Conservation (phyloP, 2,329 filamentous ascomycete genomes). For the Arthrobotrys entomopaga region DNA sequence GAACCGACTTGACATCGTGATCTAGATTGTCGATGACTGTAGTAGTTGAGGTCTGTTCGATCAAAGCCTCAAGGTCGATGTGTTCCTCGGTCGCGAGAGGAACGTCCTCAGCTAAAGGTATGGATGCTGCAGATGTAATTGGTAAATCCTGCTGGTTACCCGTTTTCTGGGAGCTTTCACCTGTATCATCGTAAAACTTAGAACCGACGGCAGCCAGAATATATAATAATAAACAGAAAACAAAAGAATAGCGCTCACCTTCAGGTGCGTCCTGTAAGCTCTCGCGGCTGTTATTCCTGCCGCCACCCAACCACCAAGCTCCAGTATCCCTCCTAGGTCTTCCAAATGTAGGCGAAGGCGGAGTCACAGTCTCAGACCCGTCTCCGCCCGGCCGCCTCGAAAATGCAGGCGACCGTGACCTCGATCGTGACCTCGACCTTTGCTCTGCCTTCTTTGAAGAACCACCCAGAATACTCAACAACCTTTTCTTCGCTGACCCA, state of each 20-base stretch:
- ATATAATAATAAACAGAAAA: conserved; percentile 3
- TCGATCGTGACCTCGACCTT: neutral
- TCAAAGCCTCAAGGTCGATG: neutral
- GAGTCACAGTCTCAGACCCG: conserved; percentile 9
- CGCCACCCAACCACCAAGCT: conserved; percentile 37
- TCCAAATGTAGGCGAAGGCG: conserved; percentile 36
- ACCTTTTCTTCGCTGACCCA: conserved; percentile 8
- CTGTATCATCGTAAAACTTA: neutral
- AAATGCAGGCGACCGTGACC: conserved; percentile 20
- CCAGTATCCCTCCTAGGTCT: conserved; percentile 46
- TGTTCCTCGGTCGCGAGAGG: neutral
- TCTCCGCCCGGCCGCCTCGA: conserved; percentile 4
- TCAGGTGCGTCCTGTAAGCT: conserved; percentile 1
- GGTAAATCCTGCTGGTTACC: neutral
- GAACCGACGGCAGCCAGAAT: neutral
- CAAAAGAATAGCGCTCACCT: conserved; percentile 3
- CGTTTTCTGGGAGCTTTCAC: neutral
- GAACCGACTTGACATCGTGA: neutral
- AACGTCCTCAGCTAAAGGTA: neutral
- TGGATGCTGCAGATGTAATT: neutral
- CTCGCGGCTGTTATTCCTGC: neutral
- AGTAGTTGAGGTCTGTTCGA: neutral
- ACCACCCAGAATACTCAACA: conserved; percentile 1
- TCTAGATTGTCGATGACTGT: neutral
- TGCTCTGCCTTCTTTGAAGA: conserved; percentile 1